Evolutionary conservation across 352 stramenopile genomes (phyloP).

Genomic region (Globisporangium spinosum): DNA sequence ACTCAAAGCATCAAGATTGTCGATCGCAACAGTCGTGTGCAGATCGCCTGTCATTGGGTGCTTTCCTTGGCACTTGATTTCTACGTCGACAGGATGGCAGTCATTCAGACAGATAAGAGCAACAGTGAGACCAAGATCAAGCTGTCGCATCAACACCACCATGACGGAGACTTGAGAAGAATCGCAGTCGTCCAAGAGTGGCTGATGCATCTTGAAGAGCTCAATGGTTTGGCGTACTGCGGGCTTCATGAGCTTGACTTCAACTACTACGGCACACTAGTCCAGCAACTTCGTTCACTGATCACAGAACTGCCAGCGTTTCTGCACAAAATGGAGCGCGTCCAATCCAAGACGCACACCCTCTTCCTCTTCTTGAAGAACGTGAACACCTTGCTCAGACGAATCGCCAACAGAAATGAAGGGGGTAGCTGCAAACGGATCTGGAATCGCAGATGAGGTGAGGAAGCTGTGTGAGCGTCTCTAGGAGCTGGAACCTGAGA

Average conservation of each 20-base stretch:
- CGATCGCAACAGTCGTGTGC: conserved; percentile 31
- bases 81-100: conserved; percentile 29
- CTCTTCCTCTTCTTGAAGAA: conserved; percentile 43
- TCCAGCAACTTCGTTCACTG: conserved; percentile 27
- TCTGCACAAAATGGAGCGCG: conserved; percentile 37
- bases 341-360: conserved; percentile 28
- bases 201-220: conserved; percentile 39
- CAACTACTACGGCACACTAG: conserved; percentile 31
- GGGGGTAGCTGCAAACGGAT: conserved; percentile 35
- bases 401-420: conserved; percentile 40
- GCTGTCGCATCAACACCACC: neutral
- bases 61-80: conserved; percentile 37
- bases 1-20: conserved; percentile 25
- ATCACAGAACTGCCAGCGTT: conserved; percentile 33
- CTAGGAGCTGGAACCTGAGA: conserved; percentile 20
- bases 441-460: conserved; percentile 31
- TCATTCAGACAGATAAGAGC: conserved; percentile 9
- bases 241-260: conserved; percentile 37
- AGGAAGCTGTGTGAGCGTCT: conserved; percentile 28
- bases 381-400: conserved; percentile 35
- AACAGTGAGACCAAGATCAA: neutral
- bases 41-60: conserved; percentile 30
- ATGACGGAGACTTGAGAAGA: neutral
- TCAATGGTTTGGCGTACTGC: conserved; percentile 38
- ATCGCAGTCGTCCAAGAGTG: conserved; percentile 22